Base-by-base conservation (phyloP, 805 yeast species). In the Kodamaea kaohsiungensis region DNA sequence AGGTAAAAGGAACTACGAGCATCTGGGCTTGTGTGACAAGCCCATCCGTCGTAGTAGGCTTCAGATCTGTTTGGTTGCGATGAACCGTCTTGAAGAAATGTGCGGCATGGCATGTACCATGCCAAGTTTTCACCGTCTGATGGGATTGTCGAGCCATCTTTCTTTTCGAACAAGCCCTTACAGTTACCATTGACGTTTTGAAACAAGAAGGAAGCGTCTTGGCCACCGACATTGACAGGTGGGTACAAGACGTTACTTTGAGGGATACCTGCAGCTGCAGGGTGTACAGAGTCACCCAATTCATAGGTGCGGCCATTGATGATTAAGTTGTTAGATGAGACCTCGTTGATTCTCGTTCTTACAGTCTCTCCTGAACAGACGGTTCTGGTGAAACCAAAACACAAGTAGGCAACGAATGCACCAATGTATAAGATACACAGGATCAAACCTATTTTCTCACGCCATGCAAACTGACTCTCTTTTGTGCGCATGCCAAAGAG, bases 31-130 rank as follows among this genome's bases (percentile, higher is more conserved):
- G 98, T 89, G 71, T 95, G 97, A 68, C 98, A 93, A 1, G 93
- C 96, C 83, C 89, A 91, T 7, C 98, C 98, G 47, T 78, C 72
- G 67, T 91, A 92, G 65, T 85, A 84, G 17, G 78, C 79, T 27
- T 73, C 68, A 1, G 91, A 82, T 58, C 79, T 79, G 66, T 89
- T 88, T 40, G 89, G 88, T 27, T 70, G 53, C 1, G 88, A 69
- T 1, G 95, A 79, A 3, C 96, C 96, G 66, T 90, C 89, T 61
- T 83, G 87, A 43, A 75, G 70, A 51, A 82, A 75, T 33, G 88
- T 57, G 61, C 86, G 85, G 76, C 99, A 95, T 2, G 99, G 98
- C 87, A 92, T 91, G 72, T 95, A 95, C 97, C 97, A 92, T 15
- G 96, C 98, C 61, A 93, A 68, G 19, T 82, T 85, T 33, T 81